Percentiles rank a stretch among this genome's conserved stretches.
These are phyloP conservation scores for Trichoderma gamsii DNA, from an alignment of 495 filamentous ascomycete species.

Conservation along the genomic window DNA sequence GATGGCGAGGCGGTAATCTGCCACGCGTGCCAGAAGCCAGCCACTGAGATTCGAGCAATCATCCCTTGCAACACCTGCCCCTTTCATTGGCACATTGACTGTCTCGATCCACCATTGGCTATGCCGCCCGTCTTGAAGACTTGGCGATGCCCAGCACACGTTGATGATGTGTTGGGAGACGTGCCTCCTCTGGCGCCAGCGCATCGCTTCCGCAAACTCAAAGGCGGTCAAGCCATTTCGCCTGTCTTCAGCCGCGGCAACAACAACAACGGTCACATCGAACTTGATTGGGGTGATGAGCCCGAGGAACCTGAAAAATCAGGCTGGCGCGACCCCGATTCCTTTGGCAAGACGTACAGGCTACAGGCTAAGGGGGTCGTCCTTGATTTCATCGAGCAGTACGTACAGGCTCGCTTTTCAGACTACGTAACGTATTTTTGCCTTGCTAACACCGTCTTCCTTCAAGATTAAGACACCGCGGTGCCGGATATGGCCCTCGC, in stretches of 20 bases:
- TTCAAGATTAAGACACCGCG: constrained; percentile 29
- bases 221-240: constrained; percentile 37
- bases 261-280: constrained; percentile 71
- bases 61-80: constrained; percentile 78
- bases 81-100: constrained; percentile 84
- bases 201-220: constrained; percentile 49
- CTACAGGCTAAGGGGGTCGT: constrained; percentile 70
- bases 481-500: constrained; percentile 13
- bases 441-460: constrained; percentile 17
- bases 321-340: constrained; percentile 36
- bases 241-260: constrained; percentile 52
- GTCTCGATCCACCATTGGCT: constrained; percentile 76
- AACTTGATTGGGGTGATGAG: constrained; percentile 62
- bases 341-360: constrained; percentile 57
- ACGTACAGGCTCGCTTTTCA: constrained; percentile 22
- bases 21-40: constrained; percentile 57
- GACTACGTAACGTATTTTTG: background rate
- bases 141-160: constrained; percentile 88
- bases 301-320: constrained; percentile 41
- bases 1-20: constrained; percentile 69
- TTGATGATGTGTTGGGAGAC: constrained; percentile 49
- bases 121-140: constrained; percentile 63
- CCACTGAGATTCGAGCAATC: constrained; percentile 53
- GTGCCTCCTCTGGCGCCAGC: constrained; percentile 42
- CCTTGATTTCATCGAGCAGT: constrained; percentile 63